These are phyloP conservation scores for Pseudozyma sp. DNA, from an alignment of 1,284 basidiomycete genomes.

Conservation along the genomic window DNA sequence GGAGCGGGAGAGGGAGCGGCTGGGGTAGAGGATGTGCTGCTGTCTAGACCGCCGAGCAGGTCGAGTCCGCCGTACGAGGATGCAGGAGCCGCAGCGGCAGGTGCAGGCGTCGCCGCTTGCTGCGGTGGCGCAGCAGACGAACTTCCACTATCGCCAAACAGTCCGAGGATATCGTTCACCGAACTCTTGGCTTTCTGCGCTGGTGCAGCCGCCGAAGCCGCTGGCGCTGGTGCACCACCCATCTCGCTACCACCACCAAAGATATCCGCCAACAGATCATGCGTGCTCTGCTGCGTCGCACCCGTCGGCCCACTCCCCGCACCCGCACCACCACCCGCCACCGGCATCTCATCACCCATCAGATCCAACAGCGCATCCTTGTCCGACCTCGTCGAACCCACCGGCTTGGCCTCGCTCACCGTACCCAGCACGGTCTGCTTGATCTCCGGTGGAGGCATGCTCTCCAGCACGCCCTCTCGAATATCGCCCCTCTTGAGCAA, in stretches of 20 bases:
- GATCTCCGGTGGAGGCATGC: conserved; percentile 97
- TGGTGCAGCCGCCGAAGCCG: conserved; percentile 23
- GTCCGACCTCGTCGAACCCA: conserved; percentile 60
- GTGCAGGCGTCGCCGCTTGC: conserved; percentile 41
- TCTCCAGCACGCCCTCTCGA: conserved; percentile 89
- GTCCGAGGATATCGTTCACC: conserved; percentile 89
- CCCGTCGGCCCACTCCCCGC: conserved; percentile 4
- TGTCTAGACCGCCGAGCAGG: conserved; percentile 60
- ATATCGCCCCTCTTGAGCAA: conserved; percentile 79
- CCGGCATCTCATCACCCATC: conserved; percentile 63
- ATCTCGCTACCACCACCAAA: conserved; percentile 78
- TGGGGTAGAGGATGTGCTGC: conserved; percentile 18
- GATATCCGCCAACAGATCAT: conserved; percentile 91
- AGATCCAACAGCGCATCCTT: conserved; percentile 60
- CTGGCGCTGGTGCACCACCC: conserved; percentile 69
- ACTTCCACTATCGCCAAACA: conserved; percentile 76
- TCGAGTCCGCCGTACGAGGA: conserved; percentile 54
- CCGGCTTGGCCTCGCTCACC: conserved; percentile 62
- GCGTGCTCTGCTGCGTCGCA: conserved; percentile 75
- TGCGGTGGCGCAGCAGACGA: conserved; percentile 54
- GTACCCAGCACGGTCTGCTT: conserved; percentile 70
- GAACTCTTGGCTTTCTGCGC: conserved; percentile 72
- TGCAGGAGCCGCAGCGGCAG: conserved; percentile 16
- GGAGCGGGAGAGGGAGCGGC: conserved; percentile 80
- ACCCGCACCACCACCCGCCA: conserved; percentile 17